Base-by-base conservation (phyloP, 768 basidiomycete species). In the Austroboletus eburneus region DNA sequence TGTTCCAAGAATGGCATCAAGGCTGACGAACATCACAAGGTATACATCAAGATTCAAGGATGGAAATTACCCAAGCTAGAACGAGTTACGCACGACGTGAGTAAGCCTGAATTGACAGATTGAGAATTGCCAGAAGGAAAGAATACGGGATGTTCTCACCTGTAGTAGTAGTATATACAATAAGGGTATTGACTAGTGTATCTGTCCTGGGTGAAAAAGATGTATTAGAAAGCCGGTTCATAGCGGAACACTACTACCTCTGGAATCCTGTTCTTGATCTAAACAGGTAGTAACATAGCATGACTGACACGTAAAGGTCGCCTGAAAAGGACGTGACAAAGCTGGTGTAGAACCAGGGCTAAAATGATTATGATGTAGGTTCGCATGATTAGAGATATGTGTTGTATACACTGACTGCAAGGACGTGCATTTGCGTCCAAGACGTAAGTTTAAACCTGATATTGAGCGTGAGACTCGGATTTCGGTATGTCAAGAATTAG, bases 151-250 rank as follows among this genome's bases (percentile, higher is more conserved):
- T n/a, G 14, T 9, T 18, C 52, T 72, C 50, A 55, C 80, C 80
- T 0, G 80, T 83, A 50, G 80, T 79, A 43, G 81, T 67, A 2
- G 74, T 69, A 48, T 79, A 81, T 24, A 69, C 35, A 58, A 81
- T 72, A 4, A 83, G 69, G 1, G 66, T 57, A 12, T 66, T 69
- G 42, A 81, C 67, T 9, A 81, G 50, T 2, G 72, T 69, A 43
- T 83, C 74, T 17, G 79, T 80, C 48, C 80, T 80, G 49, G 40
- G 33, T 34, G 27, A 50, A 8, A 21, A 16, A 44, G 17, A 24
- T 45, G 20, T 42, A 44, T 21, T 27, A 18, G 12, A 30, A 12
- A 7, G 24, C 25, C 5, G 21, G 23, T 37, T 20, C 29, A 22
- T 30, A 9, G 34, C 8, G 6, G 20, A 25, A 6, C n/a, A 46